Conservation (phyloP, 2,329 filamentous ascomycete species). For the Trichoderma atrobrunneum region DNA sequence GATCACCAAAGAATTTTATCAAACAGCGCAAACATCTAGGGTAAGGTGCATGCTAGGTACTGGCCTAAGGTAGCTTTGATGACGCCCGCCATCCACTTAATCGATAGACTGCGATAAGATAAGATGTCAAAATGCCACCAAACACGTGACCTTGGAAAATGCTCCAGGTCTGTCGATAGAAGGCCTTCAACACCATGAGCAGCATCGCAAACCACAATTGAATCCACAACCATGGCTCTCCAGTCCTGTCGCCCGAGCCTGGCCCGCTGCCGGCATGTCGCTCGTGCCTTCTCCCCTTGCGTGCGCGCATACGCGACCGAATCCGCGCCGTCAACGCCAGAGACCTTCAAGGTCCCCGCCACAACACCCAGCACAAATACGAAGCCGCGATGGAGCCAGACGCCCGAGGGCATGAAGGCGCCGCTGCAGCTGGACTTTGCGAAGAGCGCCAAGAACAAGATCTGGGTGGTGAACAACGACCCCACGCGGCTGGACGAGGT, state of each 20-base stretch:
- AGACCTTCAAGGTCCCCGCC: slow-evolving; percentile 27
- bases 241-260: slow-evolving; percentile 34
- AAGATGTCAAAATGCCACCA: slow-evolving; percentile 6
- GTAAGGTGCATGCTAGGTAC: neutral
- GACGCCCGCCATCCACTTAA: neutral
- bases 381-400: slow-evolving; percentile 66
- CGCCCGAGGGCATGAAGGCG: slow-evolving; percentile 67
- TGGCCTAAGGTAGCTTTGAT: neutral
- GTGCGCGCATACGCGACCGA: slow-evolving; percentile 33
- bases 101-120: slow-evolving; percentile 14
- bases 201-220: slow-evolving; percentile 13
- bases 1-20: neutral
- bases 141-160: slow-evolving; percentile 21
- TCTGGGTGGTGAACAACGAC: slow-evolving; percentile 72
- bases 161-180: slow-evolving; percentile 9
- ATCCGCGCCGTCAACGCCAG: slow-evolving; percentile 24
- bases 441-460: slow-evolving; percentile 50
- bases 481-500: slow-evolving; percentile 71
- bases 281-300: slow-evolving; percentile 26
- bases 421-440: slow-evolving; percentile 61
- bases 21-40: neutral
- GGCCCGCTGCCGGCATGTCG: slow-evolving; percentile 26
- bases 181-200: slow-evolving; percentile 11
- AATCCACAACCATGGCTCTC: slow-evolving; percentile 31
- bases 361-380: slow-evolving; percentile 18